A percentile compares a stretch with the other conserved stretches of the same genome.
Conservation (phyloP, 2,329 filamentous ascomycete species). For the Cladosporium sp. region DNA sequence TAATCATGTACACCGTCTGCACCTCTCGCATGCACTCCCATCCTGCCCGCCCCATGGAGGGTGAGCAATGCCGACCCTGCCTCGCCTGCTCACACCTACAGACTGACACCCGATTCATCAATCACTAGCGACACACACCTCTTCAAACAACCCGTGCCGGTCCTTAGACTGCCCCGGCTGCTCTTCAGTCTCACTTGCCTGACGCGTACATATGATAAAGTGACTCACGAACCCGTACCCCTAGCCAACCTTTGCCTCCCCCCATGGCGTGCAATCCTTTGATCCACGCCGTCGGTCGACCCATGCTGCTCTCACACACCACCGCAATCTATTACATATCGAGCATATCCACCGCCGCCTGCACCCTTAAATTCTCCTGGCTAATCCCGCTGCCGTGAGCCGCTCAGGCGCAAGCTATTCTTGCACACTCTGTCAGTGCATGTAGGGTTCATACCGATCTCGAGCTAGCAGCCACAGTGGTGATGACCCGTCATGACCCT, state of each 20-base stretch:
- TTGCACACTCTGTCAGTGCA: not conserved
- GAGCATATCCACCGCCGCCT: no score
- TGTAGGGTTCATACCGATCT: slow-evolving; percentile 11
- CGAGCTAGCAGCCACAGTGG: slow-evolving; percentile 5
- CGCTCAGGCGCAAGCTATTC: slow-evolving; percentile 5
- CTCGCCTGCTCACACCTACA: not conserved
- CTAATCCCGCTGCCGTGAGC: not conserved
- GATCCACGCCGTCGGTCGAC: slow-evolving; percentile 11
- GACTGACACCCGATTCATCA: slow-evolving; percentile 1
- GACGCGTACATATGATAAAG: slow-evolving; percentile 14
- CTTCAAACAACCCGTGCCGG: not conserved
- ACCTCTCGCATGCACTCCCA: not conserved
- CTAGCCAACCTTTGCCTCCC: slow-evolving; percentile 1
- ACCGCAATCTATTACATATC: not conserved
- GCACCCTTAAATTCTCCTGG: no score
- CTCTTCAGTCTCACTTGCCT: slow-evolving; percentile 13
- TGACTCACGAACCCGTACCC: slow-evolving; percentile 12
- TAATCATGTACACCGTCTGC: no score
- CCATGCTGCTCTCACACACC: slow-evolving; percentile 7
- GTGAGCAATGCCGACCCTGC: not conserved
- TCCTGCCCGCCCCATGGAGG: not conserved
- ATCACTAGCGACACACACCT: not conserved
- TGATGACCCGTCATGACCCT: not conserved
- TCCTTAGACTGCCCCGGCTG: slow-evolving; percentile 2
- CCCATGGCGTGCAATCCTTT: slow-evolving; percentile 9